Percentiles rank a stretch among this genome's conserved stretches.
These are phyloP conservation scores for Ambrosia hybrid DNA, from an alignment of 140 eudicot species.

Conservation along the genomic window DNA sequence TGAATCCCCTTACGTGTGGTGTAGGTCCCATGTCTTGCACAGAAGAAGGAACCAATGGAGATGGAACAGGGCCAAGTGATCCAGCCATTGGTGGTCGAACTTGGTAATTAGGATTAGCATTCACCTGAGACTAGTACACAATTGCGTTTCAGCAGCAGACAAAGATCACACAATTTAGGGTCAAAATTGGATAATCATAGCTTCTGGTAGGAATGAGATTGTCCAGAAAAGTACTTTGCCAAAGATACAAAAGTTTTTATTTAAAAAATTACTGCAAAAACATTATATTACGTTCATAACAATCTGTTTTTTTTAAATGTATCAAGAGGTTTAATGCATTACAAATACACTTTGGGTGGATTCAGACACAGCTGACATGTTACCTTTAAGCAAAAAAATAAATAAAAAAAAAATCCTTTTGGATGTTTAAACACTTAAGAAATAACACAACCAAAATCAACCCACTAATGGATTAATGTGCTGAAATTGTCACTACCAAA, in stretches of 20 bases:
- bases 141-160: neutral
- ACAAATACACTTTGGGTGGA: no score
- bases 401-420: no score
- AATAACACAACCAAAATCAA: neutral
- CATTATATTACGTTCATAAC: no score
- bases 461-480: neutral
- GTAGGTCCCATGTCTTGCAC: constrained; percentile 56
- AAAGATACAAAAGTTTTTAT: no score
- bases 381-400: no score
- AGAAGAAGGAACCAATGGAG: constrained; percentile 47
- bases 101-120: constrained; percentile 50
- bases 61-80: constrained; percentile 49
- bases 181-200: neutral
- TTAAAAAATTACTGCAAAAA: no score
- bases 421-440: no score
- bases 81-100: constrained; percentile 50
- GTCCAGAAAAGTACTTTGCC: neutral
- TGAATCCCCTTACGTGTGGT: constrained; percentile 54
- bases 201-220: neutral
- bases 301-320: no score
- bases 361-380: no score
- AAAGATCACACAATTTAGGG: neutral
- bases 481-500: neutral
- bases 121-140: constrained; percentile 47
- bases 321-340: no score